Evolutionary conservation across 148 eudicot species (phyloP).

Genomic region (Rhododendron henanense): DNA sequence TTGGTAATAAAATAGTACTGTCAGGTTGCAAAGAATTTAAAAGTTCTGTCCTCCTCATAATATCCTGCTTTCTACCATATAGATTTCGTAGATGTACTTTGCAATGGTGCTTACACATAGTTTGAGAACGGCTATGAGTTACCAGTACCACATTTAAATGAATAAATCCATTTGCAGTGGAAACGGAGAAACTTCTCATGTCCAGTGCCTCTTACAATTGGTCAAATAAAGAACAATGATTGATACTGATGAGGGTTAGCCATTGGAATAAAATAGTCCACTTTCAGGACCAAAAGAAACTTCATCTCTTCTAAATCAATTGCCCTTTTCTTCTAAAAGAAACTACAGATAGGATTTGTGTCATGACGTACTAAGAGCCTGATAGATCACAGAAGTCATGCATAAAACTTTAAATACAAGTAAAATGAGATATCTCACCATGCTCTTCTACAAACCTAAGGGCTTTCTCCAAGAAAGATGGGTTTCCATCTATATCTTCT

Average conservation of each 20-base stretch:
- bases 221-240: not conserved
- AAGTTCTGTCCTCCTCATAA: conserved; percentile 1
- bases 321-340: not conserved
- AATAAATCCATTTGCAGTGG: not conserved
- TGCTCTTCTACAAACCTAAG: conserved; percentile 72
- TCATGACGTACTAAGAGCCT: not conserved
- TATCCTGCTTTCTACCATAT: not conserved
- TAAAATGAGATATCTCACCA: conserved; percentile 45
- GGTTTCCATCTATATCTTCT: conserved; percentile 95
- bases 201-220: not conserved
- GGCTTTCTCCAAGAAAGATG: conserved; percentile 94
- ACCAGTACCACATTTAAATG: not conserved
- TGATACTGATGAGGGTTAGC: not conserved
- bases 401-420: not conserved
- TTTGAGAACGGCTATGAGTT: not conserved
- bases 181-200: not conserved
- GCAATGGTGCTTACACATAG: not conserved
- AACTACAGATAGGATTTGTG: not conserved
- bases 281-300: not conserved
- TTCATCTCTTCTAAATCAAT: not conserved
- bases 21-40: not conserved
- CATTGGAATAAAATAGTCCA: not conserved
- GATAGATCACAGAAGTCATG: not conserved
- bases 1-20: not conserved
- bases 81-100: not conserved